Evolutionary conservation across 106 monocot genomes (phyloP), one percentile per base, ranked within the genome.

Genomic region (Vanilla planifolia): DNA sequence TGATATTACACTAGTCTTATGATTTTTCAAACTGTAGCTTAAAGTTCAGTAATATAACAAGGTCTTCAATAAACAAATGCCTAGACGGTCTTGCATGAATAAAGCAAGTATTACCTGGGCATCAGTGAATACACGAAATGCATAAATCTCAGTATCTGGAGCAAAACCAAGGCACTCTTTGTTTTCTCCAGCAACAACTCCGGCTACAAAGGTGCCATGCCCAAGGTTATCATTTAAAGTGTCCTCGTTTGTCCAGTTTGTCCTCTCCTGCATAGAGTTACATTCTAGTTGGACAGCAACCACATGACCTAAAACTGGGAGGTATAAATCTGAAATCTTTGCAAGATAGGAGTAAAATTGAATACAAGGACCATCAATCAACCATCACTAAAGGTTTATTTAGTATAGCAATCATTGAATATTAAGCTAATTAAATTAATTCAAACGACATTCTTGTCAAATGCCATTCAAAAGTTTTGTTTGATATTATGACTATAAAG

Each of bases 101-200:
- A 70, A 77, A 65, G 27, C 58, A 78, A 67, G 67, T 45, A 60
- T 72, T 86, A 98, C 98, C 98, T 98, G 98, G 62, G 92, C 92
- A 92, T 98, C 98, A 48, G 98, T 98, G 68, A 98, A 98, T 27
- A 98, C 98, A 63, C 96, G 91, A 76, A 92, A 98, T 37, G 98
- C 98, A 78, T 92, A 98, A 17, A 98, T 88, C 75, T 98, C 98
- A 51, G 92, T 88, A 65, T 92, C 88, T 62, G 98, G 92, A 51
- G 98, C 98, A 78, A 98, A 98, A 61, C 98, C 98, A 59, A 88
- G 37, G 56, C 98, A 98, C 57, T 98, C 98, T 63, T 79, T 76
- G 79, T 92, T 82, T 82, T 88, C 80, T 59, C 98, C 98, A 36
- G 98, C 98, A 76, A 98, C 82, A 73, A 98, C 98, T 56, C 98